Base-by-base conservation (phyloP, 371 early-diverging fungal species). In the Gilbertella persicaria region DNA sequence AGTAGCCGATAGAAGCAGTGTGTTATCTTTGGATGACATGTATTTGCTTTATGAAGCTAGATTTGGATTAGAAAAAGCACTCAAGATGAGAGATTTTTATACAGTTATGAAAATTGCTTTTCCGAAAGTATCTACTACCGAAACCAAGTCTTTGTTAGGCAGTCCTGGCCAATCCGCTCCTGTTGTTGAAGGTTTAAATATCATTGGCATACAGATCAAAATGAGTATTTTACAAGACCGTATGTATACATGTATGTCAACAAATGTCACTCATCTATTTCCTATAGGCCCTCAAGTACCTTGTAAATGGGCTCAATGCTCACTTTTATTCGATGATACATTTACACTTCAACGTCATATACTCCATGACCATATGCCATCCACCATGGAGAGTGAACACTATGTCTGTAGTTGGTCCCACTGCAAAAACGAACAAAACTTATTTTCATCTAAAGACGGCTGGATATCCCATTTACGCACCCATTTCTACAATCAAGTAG, bases 291-390 rank as follows among this genome's bases (percentile, higher is more conserved):
- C 55, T 1, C 67, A 66, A 35, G 44, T 67, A 5, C 20, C 64
- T 12, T 83, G 83, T 48, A 67, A 78, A 50, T 83, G 83, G 83
- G 71, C 67, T 4, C 62, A 70, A 38, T 83, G 83, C 48, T 66
- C 75, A 14, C 49, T 69, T 14, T 62, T 67, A 19, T 76, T 78
- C 41, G 48, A 67, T 12, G 79, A 78, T 25, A 72, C 78, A 26
- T 55, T 69, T 8, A 47, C 67, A 24, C 62, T 83, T 23, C 75
- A 77, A 28, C 63, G 71, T 21, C 83, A 83, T 38, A 70, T 80
- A 19, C 57, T 80, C 12, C 67, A 66, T 30, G 71, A 72, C 29
- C 83, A 80, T 26, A 48, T 49, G 29, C 14, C 25, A 3, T 47
- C 49, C 19, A 47, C 33, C 3, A n/a, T 28, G 28, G 42, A 28